phyloP scores from a whole-genome alignment of 2,329 filamentous ascomycete species.

The Cercospora citrullina region DNA sequence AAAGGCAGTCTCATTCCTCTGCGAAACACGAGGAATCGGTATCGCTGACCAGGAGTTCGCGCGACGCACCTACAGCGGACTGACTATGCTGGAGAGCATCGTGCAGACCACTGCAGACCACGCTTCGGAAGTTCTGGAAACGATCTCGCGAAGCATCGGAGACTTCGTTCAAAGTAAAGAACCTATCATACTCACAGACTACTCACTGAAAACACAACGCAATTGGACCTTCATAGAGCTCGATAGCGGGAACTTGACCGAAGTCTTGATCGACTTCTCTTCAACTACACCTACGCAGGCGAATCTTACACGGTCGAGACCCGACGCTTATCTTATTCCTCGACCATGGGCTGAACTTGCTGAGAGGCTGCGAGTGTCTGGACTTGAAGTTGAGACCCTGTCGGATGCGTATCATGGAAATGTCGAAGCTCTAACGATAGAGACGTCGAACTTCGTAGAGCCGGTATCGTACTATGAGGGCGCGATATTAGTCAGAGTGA shows the following conservation, averaged over 20 bases:
- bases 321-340: conserved; percentile 42
- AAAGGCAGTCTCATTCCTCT: conserved; percentile 41
- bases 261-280: conserved; percentile 39
- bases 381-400: conserved; percentile 39
- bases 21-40: conserved; percentile 41
- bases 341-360: conserved; percentile 40
- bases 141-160: conserved; percentile 35
- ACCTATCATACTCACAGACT: conserved; percentile 39
- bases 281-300: conserved; percentile 40
- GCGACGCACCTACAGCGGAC: conserved; percentile 36
- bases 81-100: conserved; percentile 41
- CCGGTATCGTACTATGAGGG: conserved; percentile 39
- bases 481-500: conserved; percentile 37
- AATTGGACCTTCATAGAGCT: conserved; percentile 41
- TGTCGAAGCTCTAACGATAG: conserved; percentile 42
- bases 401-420: conserved; percentile 34
- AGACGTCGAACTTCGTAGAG: conserved; percentile 32
- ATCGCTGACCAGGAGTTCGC: conserved; percentile 41
- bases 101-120: conserved; percentile 40
- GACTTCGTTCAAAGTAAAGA: conserved; percentile 33
- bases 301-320: conserved; percentile 39
- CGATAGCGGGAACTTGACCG: conserved; percentile 37
- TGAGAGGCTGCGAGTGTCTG: conserved; percentile 36
- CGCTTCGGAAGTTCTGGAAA: conserved; percentile 32
- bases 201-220: conserved; percentile 30